Conservation (phyloP, 306 rosid genomes). For the Prosopis cineraria region DNA sequence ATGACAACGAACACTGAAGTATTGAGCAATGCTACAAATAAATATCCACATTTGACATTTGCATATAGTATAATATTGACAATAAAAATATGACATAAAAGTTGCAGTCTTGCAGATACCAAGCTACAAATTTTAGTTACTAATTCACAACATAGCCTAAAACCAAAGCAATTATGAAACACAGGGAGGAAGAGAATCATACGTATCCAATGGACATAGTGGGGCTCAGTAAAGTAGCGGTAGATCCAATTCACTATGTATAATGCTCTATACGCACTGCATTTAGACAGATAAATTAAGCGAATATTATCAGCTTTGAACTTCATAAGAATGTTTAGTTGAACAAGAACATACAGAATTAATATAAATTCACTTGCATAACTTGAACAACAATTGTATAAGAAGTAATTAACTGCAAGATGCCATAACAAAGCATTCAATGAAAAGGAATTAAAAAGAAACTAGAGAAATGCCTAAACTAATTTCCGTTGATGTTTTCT, state of each 20-base stretch:
- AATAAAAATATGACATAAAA: neutral
- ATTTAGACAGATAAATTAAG: constrained; percentile 27
- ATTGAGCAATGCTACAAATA: neutral
- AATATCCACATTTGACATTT: constrained; percentile 3
- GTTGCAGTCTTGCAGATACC: constrained; percentile 4
- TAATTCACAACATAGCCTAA: neutral
- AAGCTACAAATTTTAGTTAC: neutral
- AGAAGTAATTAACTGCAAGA: constrained; percentile 14
- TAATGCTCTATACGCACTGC: constrained; percentile 85
- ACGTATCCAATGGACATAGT: constrained; percentile 87
- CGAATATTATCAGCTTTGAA: constrained; percentile 3
- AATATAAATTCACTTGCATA: constrained; percentile 11
- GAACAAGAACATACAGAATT: constrained; percentile 24
- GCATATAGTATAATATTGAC: constrained; percentile 16
- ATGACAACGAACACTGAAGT: constrained; percentile 15
- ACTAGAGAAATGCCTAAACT: constrained; percentile 5
- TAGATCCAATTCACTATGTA: constrained; percentile 88
- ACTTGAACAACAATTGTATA: neutral
- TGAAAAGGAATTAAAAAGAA: constrained; percentile 16
- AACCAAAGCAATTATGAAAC: constrained; percentile 6
- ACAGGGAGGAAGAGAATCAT: constrained; percentile 37
- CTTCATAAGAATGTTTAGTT: constrained; percentile 21
- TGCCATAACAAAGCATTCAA: constrained; percentile 7
- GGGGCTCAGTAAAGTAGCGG: constrained; percentile 86
- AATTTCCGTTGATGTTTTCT: too few relatives aligned